Conservation (phyloP, 208 protist genomes). For the Leishmania tarentolae region DNA sequence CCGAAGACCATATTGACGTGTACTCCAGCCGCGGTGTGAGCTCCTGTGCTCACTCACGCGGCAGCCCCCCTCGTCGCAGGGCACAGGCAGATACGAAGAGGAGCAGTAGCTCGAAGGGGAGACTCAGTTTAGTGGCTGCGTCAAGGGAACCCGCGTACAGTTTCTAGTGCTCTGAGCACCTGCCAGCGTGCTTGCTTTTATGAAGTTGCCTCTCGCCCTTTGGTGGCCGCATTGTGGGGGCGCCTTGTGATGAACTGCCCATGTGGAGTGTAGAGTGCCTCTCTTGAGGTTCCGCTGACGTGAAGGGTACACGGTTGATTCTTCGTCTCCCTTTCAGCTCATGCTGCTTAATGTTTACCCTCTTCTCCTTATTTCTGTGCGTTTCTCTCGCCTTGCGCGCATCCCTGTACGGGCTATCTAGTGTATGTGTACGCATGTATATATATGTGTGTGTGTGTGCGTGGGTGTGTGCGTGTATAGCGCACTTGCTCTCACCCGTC, state of each 20-base stretch:
- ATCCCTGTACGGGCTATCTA: not conserved
- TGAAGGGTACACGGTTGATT: not conserved
- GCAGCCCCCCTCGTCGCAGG: too few relatives aligned
- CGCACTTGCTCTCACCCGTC: not conserved
- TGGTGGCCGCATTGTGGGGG: not conserved
- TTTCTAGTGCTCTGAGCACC: not conserved
- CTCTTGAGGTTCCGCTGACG: not conserved
- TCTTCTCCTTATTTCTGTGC: not conserved
- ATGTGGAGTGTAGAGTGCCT: not conserved
- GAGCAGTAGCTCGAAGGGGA: not conserved
- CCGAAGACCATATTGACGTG: not conserved
- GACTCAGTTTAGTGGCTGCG: not conserved
- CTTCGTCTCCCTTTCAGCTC: not conserved
- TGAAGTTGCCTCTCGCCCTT: not conserved
- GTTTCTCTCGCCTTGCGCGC: not conserved
- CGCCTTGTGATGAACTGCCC: not conserved
- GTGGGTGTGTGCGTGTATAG: not conserved
- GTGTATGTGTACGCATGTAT: not conserved
- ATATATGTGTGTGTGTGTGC: not conserved
- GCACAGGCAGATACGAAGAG: not conserved
- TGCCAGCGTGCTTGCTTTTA: conserved; percentile 19
- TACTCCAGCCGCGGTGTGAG: not conserved
- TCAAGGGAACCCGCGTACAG: not conserved
- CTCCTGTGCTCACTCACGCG: too few relatives aligned
- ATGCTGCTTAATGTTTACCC: not conserved